A percentile compares a stretch with the other conserved stretches of the same genome.
These are phyloP conservation scores for Mycena venus DNA, from an alignment of 768 basidiomycete species.

Conservation along the genomic window DNA sequence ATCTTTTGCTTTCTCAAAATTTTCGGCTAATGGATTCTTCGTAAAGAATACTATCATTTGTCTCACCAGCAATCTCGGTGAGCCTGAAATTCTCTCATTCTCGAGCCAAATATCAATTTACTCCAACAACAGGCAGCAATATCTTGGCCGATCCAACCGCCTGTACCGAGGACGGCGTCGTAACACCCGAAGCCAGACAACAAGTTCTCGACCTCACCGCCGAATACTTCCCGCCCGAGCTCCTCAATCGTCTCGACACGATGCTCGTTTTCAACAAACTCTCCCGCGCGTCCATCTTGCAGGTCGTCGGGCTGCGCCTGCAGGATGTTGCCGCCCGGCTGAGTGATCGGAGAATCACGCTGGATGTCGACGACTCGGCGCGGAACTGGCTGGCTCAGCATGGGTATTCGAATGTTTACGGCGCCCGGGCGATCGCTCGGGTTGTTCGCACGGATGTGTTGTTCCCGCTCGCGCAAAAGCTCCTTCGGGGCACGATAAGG, in stretches of 20 bases:
- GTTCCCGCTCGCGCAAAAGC: conserved; percentile 82
- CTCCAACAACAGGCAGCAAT: conserved; percentile 60
- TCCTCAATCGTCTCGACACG: conserved; percentile 90
- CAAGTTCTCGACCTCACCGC: conserved; percentile 82
- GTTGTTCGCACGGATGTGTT: conserved; percentile 86
- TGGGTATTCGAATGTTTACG: conserved; percentile 89
- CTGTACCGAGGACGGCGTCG: conserved; percentile 71
- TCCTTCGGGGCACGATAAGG: conserved; percentile 86
- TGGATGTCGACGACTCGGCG: conserved; percentile 77
- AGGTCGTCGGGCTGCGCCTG: conserved; percentile 84
- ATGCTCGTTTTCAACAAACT: conserved; percentile 95
- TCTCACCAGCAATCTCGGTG: conserved; percentile 88
- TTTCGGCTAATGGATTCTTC: not conserved
- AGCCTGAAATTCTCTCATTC: conserved; percentile 7
- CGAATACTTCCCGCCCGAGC: conserved; percentile 90
- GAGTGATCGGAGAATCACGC: conserved; percentile 71
- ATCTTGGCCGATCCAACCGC: conserved; percentile 80
- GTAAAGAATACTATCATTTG: conserved; percentile 90
- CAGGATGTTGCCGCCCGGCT: conserved; percentile 80
- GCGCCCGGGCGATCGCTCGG: conserved; percentile 90
- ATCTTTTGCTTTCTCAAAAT: not conserved
- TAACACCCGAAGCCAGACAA: conserved; percentile 70
- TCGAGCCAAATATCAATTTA: not conserved
- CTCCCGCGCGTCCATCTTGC: conserved; percentile 76
- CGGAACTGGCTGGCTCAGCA: conserved; percentile 77